Percentiles rank a stretch among this genome's conserved stretches.
phyloP scores from a whole-genome alignment of 129 eudicot genomes.

The Ambrosia artemisiifolia region DNA sequence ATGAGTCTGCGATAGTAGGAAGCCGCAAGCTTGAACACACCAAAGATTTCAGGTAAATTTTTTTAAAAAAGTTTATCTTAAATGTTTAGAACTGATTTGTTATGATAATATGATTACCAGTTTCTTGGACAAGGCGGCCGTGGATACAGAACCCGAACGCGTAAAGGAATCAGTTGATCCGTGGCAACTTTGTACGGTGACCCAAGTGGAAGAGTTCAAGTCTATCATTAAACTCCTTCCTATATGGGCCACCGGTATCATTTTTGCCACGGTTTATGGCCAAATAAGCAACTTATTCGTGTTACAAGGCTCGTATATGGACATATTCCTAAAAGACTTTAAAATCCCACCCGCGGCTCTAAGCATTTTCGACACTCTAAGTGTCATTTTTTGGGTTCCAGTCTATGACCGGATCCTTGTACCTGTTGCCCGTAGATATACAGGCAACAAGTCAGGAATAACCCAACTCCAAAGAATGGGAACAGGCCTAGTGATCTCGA shows the following conservation, averaged over 20 bases:
- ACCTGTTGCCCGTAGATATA: conserved; percentile 50
- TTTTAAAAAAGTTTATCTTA: background rate
- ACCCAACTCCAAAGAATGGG: conserved; percentile 78
- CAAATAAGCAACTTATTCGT: conserved; percentile 81
- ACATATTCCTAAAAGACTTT: conserved; percentile 39
- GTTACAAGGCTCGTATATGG: conserved; percentile 71
- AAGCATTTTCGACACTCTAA: conserved; percentile 63
- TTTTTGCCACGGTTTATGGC: conserved; percentile 58
- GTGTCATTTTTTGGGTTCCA: conserved; percentile 82
- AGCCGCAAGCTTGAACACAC: conserved; percentile 72
- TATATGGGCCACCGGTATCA: conserved; percentile 76
- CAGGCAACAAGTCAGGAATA: conserved; percentile 62
- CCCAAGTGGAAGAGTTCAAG: conserved; percentile 84
- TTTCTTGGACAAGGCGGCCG: conserved; percentile 85
- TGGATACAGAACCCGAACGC: conserved; percentile 41
- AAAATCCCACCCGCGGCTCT: conserved; percentile 72
- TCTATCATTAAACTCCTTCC: conserved; percentile 58
- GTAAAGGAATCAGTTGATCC: conserved; percentile 31
- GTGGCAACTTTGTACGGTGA: conserved; percentile 78
- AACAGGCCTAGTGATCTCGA: conserved; percentile 58
- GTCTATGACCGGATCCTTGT: conserved; percentile 56
- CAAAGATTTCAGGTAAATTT: conserved; percentile 40
- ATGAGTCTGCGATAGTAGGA: conserved; percentile 49
- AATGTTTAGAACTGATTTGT: background rate
- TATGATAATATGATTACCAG: conserved; percentile 30